Conservation (phyloP, 2,329 filamentous ascomycete genomes). For the Xylaria sp. region DNA sequence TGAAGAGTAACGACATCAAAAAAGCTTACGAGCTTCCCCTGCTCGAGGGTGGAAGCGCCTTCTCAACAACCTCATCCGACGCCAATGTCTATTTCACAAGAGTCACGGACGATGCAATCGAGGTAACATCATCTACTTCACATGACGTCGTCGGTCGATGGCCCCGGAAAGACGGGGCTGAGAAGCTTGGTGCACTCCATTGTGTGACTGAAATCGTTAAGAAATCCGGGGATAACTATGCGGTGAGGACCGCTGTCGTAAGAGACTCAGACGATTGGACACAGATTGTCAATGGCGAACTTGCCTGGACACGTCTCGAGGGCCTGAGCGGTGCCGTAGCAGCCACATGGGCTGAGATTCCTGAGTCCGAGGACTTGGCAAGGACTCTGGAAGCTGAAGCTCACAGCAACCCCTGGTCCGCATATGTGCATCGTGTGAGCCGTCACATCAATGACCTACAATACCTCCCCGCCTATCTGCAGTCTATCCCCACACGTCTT, state of each 20-base stretch:
- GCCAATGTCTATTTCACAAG: slow-evolving; percentile 91
- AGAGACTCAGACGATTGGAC: slow-evolving; percentile 79
- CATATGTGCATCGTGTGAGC: slow-evolving; percentile 88
- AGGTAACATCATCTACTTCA: slow-evolving; percentile 79
- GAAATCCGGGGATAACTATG: slow-evolving; percentile 73
- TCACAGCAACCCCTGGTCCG: slow-evolving; percentile 79
- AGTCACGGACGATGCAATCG: slow-evolving; percentile 77
- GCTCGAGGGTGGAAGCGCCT: slow-evolving; percentile 74
- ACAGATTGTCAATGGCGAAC: slow-evolving; percentile 82
- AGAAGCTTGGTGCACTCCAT: slow-evolving; percentile 65
- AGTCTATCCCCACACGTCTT: slow-evolving; percentile 74
- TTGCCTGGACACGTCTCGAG: slow-evolving; percentile 84
- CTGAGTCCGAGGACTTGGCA: slow-evolving; percentile 77
- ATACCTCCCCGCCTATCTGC: slow-evolving; percentile 78
- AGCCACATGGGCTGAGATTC: slow-evolving; percentile 82
- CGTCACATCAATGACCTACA: slow-evolving; percentile 84
- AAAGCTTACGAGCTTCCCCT: slow-evolving; percentile 84
- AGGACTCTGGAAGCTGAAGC: slow-evolving; percentile 87
- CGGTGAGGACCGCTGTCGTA: slow-evolving; percentile 79
- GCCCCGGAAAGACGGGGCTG: slow-evolving; percentile 62
- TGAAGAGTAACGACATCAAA: slow-evolving; percentile 73
- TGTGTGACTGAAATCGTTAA: slow-evolving; percentile 85
- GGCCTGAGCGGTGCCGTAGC: slow-evolving; percentile 82
- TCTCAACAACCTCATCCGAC: slow-evolving; percentile 80
- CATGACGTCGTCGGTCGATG: slow-evolving; percentile 81